Percentiles rank a stretch among this genome's conserved stretches.
Conservation (phyloP, 2,329 filamentous ascomycete genomes). For the Exophiala alcalophila region DNA sequence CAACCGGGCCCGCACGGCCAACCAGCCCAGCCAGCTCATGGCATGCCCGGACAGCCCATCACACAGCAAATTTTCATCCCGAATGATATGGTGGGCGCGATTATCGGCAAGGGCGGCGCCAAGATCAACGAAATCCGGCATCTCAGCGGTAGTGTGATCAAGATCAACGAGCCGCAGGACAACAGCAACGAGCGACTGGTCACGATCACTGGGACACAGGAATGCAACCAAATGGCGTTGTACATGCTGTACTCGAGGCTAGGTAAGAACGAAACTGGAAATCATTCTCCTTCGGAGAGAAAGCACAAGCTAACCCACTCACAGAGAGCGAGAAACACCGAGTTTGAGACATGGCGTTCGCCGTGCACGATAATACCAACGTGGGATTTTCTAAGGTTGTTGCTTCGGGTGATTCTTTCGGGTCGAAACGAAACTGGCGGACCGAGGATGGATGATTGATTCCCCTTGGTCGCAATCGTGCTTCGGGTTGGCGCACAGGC, state of each 20-base stretch:
- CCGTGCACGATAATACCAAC: too few species aligned
- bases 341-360: too few species aligned
- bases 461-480: too few species aligned
- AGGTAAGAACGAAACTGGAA: constrained; percentile 59
- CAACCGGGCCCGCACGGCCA: constrained; percentile 60
- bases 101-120: constrained; percentile 95
- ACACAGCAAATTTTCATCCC: constrained; percentile 99
- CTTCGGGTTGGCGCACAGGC: too few species aligned
- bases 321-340: constrained; percentile 75
- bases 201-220: constrained; percentile 94
- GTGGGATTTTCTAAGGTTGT: too few species aligned
- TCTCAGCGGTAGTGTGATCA: constrained; percentile 95
- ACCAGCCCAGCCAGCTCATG: constrained; percentile 63
- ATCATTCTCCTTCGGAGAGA: constrained; percentile 31
- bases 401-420: not conserved
- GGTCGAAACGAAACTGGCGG: too few species aligned
- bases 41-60: constrained; percentile 75
- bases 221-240: constrained; percentile 99
- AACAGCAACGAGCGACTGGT: constrained; percentile 98
- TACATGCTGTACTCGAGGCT: constrained; percentile 99
- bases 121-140: constrained; percentile 99
- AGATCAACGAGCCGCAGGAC: constrained; percentile 99
- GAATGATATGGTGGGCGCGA: constrained; percentile 98
- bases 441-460: too few species aligned
- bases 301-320: constrained; percentile 10